Evolutionary conservation across 441 rosid genomes (phyloP), one percentile per base, ranked within the genome.

Genomic region (Theobroma grandiflorum): DNA sequence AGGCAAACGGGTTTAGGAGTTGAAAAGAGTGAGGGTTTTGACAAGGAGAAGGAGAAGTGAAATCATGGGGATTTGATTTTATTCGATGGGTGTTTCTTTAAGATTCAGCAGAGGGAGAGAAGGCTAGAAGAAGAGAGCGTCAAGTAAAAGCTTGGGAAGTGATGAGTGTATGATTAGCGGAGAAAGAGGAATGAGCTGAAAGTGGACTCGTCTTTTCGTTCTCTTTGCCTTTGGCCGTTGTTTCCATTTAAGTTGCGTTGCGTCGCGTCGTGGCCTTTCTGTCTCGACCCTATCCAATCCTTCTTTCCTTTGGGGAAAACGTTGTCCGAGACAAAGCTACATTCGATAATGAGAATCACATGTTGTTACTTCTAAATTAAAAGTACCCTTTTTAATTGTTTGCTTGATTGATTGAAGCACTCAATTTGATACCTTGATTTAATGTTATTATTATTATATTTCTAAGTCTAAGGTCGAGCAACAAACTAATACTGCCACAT

Each of bases 61-160:
- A 65, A 53, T 58, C 76, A 64, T 58, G 33, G 63, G 18, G 52
- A 53, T 68, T 33, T 12, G 6, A 8, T 33, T 31, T 10, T 2
- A 5, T 55, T 55, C n/a, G 35, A n/a, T 68, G 33, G 12, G 49
- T 12, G 3, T 52, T 66, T 4, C n/a, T 31, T 26, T 2, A 43
- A 74, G 76, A 64, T 52, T 61, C 42, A n/a, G 81, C 38, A 16
- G 35, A 31, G 74, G 16, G 38, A 58, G 69, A 61, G 52, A 35
- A 8, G 16, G 6, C 38, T 58, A 68, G 79, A 59, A 3, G 18
- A 62, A 81, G 71, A 49, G 73, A 64, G 87, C 93, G 88, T 87
- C 66, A 74, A 83, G 88, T 77, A 47, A 70, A 87, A 81, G 90
- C 81, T 81, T 81, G 53, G 18, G 61, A 31, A 55, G 50, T n/a